These are phyloP conservation scores for Solanum sejunctum DNA, from an alignment of 257 asterid species.

Conservation along the genomic window DNA sequence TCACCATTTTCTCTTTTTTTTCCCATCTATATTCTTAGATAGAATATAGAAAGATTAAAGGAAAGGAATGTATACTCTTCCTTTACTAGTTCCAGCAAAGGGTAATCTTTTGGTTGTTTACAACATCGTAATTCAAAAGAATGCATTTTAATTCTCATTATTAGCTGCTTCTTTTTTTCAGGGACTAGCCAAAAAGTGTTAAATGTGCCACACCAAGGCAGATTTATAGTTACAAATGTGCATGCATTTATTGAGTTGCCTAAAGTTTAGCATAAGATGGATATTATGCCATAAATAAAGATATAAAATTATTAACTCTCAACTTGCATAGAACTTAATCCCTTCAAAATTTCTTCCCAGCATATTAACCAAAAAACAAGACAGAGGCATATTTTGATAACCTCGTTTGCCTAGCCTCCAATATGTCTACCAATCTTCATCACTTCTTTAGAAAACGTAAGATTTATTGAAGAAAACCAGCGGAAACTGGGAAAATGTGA, in stretches of 20 bases:
- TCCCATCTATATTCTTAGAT: background rate
- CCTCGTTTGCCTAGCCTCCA: background rate
- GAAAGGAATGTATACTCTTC: background rate
- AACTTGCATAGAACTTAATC: background rate
- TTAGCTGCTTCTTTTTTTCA: background rate
- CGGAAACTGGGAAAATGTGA: background rate
- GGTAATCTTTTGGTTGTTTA: background rate
- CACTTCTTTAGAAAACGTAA: background rate
- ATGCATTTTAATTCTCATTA: background rate
- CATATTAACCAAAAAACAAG: background rate
- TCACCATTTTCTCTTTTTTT: background rate
- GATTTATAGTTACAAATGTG: background rate
- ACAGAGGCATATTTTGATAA: background rate
- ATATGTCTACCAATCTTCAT: background rate
- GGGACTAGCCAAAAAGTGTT: background rate
- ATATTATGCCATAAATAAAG: background rate
- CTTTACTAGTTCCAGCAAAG: background rate
- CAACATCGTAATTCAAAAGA: background rate
- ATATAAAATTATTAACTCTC: background rate
- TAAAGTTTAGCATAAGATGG: background rate
- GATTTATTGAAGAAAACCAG: background rate
- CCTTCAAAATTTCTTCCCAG: background rate
- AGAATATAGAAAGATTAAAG: background rate
- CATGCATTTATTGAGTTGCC: background rate
- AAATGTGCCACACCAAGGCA: background rate